phyloP scores from a whole-genome alignment of 345 rosid species.

The Camelina sativa region DNA sequence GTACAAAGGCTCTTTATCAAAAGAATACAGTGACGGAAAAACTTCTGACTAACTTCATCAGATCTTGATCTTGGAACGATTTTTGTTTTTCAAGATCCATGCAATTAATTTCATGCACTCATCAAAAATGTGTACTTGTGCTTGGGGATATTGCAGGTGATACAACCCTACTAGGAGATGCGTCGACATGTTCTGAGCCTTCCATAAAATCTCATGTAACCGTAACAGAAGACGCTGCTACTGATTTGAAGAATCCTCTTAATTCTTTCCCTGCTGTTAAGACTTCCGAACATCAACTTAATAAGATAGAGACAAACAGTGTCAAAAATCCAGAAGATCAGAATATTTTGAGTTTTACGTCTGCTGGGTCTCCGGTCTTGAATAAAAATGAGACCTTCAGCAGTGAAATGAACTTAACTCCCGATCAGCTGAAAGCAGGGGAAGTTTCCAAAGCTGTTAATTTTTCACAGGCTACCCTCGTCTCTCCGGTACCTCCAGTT shows the following conservation, averaged over 20 bases:
- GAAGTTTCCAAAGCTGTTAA: slow-evolving; percentile 53
- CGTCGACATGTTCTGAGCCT: slow-evolving; percentile 45
- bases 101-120: slow-evolving; percentile 12
- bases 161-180: slow-evolving; percentile 32
- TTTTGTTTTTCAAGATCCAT: slow-evolving; percentile 22
- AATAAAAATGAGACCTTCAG: slow-evolving; percentile 51
- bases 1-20: neutral
- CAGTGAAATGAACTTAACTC: slow-evolving; percentile 59
- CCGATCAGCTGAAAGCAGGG: slow-evolving; percentile 53
- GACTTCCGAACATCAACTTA: slow-evolving; percentile 48
- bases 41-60: slow-evolving; percentile 12
- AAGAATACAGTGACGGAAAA: slow-evolving; percentile 8
- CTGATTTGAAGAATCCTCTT: slow-evolving; percentile 50
- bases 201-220: slow-evolving; percentile 38
- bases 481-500: slow-evolving; percentile 50
- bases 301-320: slow-evolving; percentile 47
- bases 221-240: slow-evolving; percentile 45
- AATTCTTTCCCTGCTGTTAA: slow-evolving; percentile 50
- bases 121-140: slow-evolving; percentile 9
- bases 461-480: slow-evolving; percentile 44
- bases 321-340: slow-evolving; percentile 46
- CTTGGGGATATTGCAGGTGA: slow-evolving; percentile 40
- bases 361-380: slow-evolving; percentile 45
- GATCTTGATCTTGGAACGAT: slow-evolving; percentile 14
- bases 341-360: slow-evolving; percentile 40